Conservation (phyloP, 2,329 filamentous ascomycete species). For the Fonsecaea pugnacius region DNA sequence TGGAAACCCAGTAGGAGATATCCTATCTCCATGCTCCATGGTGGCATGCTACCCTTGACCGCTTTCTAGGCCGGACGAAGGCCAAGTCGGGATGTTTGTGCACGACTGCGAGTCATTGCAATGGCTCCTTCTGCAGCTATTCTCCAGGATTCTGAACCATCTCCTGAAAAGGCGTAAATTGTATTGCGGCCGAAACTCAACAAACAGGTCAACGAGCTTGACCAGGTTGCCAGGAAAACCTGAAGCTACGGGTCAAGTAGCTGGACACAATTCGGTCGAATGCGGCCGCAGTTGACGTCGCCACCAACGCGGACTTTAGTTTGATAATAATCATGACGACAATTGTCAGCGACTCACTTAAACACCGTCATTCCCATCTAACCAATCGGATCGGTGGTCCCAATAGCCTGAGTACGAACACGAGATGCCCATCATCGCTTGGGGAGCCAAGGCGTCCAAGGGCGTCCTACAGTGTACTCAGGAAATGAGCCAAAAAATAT, state of each 20-base stretch:
- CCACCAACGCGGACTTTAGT: background rate
- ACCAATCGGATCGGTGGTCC: background rate
- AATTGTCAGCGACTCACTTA: background rate
- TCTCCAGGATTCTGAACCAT: background rate
- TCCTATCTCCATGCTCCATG: constrained; percentile 3
- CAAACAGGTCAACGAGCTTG: background rate
- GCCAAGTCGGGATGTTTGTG: background rate
- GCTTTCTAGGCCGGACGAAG: background rate
- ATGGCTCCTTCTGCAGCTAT: background rate
- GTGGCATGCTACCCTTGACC: no score
- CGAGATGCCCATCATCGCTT: background rate
- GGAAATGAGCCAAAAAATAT: background rate
- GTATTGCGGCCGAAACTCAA: background rate
- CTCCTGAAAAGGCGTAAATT: background rate
- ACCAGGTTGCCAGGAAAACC: background rate
- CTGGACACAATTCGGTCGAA: background rate
- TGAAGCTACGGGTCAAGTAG: background rate
- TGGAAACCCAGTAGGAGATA: background rate
- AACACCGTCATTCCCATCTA: background rate
- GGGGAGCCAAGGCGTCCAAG: no score
- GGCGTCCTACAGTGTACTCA: no score
- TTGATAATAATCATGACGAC: background rate
- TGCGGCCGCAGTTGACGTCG: background rate
- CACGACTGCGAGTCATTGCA: background rate
- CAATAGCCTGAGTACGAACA: background rate